These are phyloP conservation scores for Fraxinus sp. DNA, from an alignment of 305 asterid genomes.

Conservation along the genomic window DNA sequence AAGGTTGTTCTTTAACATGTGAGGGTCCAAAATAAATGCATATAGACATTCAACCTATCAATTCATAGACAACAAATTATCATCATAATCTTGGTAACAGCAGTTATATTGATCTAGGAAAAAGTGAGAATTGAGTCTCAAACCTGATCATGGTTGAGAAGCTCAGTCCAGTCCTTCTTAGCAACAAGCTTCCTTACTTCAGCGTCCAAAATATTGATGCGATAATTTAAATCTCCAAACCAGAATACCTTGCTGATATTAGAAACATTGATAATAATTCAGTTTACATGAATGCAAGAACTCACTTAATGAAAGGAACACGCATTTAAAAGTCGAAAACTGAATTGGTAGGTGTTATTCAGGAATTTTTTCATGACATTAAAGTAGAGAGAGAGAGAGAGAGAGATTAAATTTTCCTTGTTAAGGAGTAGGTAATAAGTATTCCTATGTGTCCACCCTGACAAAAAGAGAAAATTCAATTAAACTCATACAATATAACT, in stretches of 20 bases:
- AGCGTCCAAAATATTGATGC: conserved; percentile 59
- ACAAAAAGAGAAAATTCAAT: background rate
- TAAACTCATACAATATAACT: conserved; percentile 25
- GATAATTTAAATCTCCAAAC: conserved; percentile 87
- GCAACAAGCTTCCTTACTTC: conserved; percentile 66
- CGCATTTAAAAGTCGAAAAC: background rate
- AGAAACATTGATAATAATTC: conserved; percentile 12
- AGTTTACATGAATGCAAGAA: background rate
- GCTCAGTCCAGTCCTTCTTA: conserved; percentile 60
- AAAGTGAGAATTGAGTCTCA: background rate
- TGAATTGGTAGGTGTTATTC: background rate
- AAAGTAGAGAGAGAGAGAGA: background rate
- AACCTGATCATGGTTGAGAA: conserved; percentile 73
- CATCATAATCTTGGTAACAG: background rate
- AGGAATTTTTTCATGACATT: background rate
- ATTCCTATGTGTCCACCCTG: background rate
- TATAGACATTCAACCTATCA: background rate
- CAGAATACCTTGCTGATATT: conserved; percentile 79
- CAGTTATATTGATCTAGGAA: background rate
- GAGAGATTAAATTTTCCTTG: background rate
- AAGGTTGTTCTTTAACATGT: background rate
- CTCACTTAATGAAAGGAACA: background rate
- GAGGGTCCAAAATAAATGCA: background rate
- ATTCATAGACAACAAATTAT: background rate
- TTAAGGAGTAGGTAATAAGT: background rate